These are phyloP conservation scores for Saccharomyces hybrid DNA, from an alignment of 1,139 yeast species.

Conservation along the genomic window DNA sequence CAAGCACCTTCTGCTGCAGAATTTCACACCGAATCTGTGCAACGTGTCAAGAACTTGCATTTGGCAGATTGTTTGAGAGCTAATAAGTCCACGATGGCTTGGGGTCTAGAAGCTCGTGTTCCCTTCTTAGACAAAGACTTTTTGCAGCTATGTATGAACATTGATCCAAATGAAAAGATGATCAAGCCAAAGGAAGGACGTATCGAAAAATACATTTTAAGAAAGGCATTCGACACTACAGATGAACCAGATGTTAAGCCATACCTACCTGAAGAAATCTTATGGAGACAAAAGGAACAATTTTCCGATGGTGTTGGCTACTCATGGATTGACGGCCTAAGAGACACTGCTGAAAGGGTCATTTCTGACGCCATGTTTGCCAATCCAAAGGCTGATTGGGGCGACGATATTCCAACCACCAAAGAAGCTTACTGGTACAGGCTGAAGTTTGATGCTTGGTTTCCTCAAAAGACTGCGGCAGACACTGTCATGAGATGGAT, in stretches of 20 bases:
- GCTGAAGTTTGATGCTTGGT: slow-evolving; percentile 86
- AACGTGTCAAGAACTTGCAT: slow-evolving; percentile 95
- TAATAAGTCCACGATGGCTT: slow-evolving; percentile 98
- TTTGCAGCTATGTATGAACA: slow-evolving; percentile 88
- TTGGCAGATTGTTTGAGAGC: slow-evolving; percentile 97
- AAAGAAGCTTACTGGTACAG: slow-evolving; percentile 99
- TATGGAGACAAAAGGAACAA: slow-evolving; percentile 99
- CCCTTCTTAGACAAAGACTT: slow-evolving; percentile 95
- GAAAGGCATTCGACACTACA: slow-evolving; percentile 92
- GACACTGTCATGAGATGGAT: slow-evolving; percentile 98
- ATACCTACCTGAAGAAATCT: slow-evolving; percentile 89
- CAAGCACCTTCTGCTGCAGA: slow-evolving; percentile 88
- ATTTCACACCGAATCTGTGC: slow-evolving; percentile 92
- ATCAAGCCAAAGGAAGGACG: slow-evolving; percentile 60
- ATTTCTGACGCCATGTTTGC: slow-evolving; percentile 86
- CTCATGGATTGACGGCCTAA: slow-evolving; percentile 97
- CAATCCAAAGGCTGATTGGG: slow-evolving; percentile 93
- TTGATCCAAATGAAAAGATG: slow-evolving; percentile 85
- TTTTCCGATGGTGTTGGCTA: slow-evolving; percentile 99
- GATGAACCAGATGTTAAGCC: slow-evolving; percentile 64
- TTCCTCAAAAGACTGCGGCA: slow-evolving; percentile 88
- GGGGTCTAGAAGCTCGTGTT: slow-evolving; percentile 99
- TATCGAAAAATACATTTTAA: slow-evolving; percentile 89
- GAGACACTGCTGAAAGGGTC: slow-evolving; percentile 85
- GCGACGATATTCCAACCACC: slow-evolving; percentile 85